These are phyloP conservation scores for Trametes versicolor DNA, from an alignment of 1,284 basidiomycete species.

Conservation along the genomic window DNA sequence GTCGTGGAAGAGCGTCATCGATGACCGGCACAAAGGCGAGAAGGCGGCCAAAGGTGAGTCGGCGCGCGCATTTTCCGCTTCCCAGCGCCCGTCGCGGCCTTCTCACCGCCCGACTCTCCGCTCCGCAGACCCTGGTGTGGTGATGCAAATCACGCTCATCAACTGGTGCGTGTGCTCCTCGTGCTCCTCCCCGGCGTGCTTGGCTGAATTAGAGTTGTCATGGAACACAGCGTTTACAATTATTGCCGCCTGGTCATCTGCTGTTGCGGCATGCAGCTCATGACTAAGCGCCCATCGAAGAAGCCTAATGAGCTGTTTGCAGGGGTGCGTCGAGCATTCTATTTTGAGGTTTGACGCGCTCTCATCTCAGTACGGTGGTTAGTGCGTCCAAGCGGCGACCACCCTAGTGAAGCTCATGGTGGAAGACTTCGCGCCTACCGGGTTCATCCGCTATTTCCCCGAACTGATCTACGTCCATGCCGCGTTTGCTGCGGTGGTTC, in stretches of 20 bases:
- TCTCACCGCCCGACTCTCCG: conserved; percentile 18
- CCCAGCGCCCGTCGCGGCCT: not conserved
- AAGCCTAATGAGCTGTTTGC: conserved; percentile 35
- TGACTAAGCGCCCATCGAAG: conserved; percentile 31
- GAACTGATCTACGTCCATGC: conserved; percentile 54
- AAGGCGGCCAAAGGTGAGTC: conserved; percentile 28
- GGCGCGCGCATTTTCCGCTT: not conserved
- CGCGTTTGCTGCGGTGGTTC: conserved; percentile 52
- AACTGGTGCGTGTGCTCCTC: conserved; percentile 36
- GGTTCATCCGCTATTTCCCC: conserved; percentile 51
- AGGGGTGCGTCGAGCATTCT: conserved; percentile 30
- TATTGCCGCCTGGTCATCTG: conserved; percentile 48
- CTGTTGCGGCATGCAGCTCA: conserved; percentile 45
- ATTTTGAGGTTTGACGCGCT: conserved; percentile 28
- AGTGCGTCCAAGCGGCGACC: conserved; percentile 47
- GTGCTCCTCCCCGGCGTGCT: not conserved
- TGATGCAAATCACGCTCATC: conserved; percentile 43
- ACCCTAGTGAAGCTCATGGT: conserved; percentile 44
- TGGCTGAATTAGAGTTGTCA: not conserved
- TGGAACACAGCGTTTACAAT: conserved; percentile 38
- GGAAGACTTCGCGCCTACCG: conserved; percentile 41
- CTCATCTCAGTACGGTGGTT: conserved; percentile 1
- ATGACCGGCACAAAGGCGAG: conserved; percentile 36
- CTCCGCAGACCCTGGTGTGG: conserved; percentile 33
- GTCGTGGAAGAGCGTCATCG: conserved; percentile 36